Conservation (phyloP, 192 early-diverging fungal genomes). For the Obelidium mucronatum region DNA sequence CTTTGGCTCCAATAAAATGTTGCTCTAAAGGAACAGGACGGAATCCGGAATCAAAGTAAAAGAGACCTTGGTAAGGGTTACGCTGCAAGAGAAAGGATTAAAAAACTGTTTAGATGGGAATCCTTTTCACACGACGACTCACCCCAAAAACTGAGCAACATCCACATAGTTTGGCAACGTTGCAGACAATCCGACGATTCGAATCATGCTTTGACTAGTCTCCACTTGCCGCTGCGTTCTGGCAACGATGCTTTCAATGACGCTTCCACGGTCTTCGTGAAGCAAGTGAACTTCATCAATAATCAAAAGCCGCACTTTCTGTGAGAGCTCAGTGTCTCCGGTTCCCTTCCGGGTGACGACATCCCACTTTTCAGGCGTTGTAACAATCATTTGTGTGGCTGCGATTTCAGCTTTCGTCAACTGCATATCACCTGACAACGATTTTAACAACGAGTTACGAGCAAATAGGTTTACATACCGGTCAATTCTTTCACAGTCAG, state of each 20-base stretch:
- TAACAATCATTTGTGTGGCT: slow-evolving; percentile 97
- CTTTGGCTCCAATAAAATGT: slow-evolving; percentile 92
- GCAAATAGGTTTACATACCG: slow-evolving; percentile 41
- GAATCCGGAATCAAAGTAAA: slow-evolving; percentile 96
- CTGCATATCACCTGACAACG: slow-evolving; percentile 91
- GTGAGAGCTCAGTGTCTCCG: slow-evolving; percentile 91
- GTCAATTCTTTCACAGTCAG: slow-evolving; percentile 92
- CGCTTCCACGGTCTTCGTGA: slow-evolving; percentile 95
- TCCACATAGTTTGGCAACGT: slow-evolving; percentile 98
- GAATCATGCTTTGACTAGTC: slow-evolving; percentile 92
- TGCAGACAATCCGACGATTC: slow-evolving; percentile 95
- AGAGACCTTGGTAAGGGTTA: slow-evolving; percentile 94
- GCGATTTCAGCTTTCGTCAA: slow-evolving; percentile 93
- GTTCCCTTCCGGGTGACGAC: slow-evolving; percentile 96
- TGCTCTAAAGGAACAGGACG: slow-evolving; percentile 96
- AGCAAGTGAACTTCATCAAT: slow-evolving; percentile 98
- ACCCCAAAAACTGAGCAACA: slow-evolving; percentile 89
- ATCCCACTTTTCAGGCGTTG: slow-evolving; percentile 99
- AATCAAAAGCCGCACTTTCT: slow-evolving; percentile 92
- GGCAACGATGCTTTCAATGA: slow-evolving; percentile 95
- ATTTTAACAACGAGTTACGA: neutral
- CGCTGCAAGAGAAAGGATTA: slow-evolving; percentile 53
- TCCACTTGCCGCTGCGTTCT: slow-evolving; percentile 91
- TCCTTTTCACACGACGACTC: slow-evolving; percentile 21
- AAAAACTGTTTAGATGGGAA: too few relatives aligned